These are phyloP conservation scores for Coemansia pectinata DNA, from an alignment of 192 early-diverging fungal genomes.

Conservation along the genomic window DNA sequence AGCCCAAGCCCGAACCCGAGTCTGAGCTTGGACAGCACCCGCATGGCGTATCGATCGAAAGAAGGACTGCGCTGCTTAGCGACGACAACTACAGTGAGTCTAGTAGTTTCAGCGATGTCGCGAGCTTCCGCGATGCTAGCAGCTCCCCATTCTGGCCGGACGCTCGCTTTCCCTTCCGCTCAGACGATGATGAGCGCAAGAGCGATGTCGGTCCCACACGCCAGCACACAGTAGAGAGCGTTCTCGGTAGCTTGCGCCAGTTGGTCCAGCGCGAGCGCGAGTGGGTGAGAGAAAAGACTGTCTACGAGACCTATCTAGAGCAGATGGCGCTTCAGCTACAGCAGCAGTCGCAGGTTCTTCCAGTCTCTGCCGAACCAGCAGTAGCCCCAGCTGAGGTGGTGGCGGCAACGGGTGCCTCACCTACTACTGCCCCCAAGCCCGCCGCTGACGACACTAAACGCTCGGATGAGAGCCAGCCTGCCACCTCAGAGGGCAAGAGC, in stretches of 20 bases:
- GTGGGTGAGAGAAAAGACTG: conserved; percentile 21
- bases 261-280: conserved; percentile 40
- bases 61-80: not conserved
- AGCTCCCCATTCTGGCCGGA: conserved; percentile 45
- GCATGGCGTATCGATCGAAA: not conserved
- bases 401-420: not conserved
- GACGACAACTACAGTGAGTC: conserved; percentile 20
- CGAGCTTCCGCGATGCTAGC: conserved; percentile 46
- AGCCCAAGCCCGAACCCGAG: not conserved
- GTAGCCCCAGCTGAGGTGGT: not conserved
- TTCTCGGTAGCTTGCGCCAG: conserved; percentile 31
- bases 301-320: conserved; percentile 34
- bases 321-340: conserved; percentile 45
- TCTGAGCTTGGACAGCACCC: not conserved
- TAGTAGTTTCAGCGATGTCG: conserved; percentile 37
- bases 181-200: not conserved
- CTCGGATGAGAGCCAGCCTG: not conserved
- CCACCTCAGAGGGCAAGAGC: not conserved
- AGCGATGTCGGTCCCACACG: not conserved
- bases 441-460: not conserved
- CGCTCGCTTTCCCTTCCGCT: not conserved
- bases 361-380: not conserved
- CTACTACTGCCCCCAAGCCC: not conserved
- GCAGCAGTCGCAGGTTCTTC: conserved; percentile 24
- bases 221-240: conserved; percentile 16